Evolutionary conservation across 306 rosid species (phyloP).

Genomic region (Dicorynia guianensis): DNA sequence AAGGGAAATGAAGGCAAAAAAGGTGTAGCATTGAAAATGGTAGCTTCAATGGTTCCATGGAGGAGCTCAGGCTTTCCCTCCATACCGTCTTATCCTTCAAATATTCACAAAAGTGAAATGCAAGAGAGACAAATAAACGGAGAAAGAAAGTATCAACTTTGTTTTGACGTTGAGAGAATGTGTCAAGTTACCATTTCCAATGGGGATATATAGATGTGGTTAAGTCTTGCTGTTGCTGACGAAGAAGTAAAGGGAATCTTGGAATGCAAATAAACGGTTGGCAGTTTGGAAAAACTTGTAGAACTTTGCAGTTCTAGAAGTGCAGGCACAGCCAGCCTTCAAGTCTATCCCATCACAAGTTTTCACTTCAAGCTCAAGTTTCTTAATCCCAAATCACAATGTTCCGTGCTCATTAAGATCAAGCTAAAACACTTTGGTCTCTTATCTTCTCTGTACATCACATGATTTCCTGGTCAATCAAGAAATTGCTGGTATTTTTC

Average conservation of each 20-base stretch:
- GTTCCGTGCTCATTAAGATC: constrained; percentile 44
- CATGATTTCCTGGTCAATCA: constrained; percentile 24
- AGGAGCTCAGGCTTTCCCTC: constrained; percentile 60
- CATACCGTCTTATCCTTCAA: constrained; percentile 56
- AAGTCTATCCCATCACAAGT: constrained; percentile 47
- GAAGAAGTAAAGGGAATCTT: constrained; percentile 57
- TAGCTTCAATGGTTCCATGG: constrained; percentile 95
- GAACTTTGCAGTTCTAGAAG: constrained; percentile 50
- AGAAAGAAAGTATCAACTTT: not conserved
- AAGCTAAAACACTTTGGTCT: constrained; percentile 15
- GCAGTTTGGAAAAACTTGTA: constrained; percentile 76
- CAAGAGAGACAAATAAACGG: not conserved
- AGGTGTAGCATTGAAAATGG: constrained; percentile 86
- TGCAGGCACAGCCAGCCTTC: constrained; percentile 57
- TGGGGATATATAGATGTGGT: constrained; percentile 42
- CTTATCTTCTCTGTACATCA: not conserved
- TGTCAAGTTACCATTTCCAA: constrained; percentile 22
- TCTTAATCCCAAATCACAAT: constrained; percentile 49
- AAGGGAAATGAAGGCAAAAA: constrained; percentile 69
- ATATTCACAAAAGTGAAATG: constrained; percentile 30
- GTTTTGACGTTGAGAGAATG: constrained; percentile 36
- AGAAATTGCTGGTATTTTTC: constrained; percentile 27
- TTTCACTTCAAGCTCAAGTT: constrained; percentile 72
- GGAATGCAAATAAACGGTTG: constrained; percentile 54
- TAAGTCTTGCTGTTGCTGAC: constrained; percentile 29